These are phyloP conservation scores for Biscutella laevigata DNA, from an alignment of 441 rosid species.

Conservation along the genomic window DNA sequence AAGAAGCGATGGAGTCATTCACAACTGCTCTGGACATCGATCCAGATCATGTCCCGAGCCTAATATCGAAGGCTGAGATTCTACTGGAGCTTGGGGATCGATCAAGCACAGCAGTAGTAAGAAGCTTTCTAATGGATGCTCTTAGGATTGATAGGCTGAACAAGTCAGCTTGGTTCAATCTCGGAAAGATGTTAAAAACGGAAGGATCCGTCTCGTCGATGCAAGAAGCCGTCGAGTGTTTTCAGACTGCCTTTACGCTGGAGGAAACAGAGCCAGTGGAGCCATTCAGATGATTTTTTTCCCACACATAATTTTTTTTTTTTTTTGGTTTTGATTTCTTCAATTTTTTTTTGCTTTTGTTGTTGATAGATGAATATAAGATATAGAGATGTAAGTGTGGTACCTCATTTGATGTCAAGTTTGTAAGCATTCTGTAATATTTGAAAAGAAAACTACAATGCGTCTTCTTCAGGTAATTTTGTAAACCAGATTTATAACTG, in stretches of 20 bases:
- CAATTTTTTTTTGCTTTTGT: background rate
- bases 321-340: background rate
- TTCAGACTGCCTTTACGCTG: conserved; percentile 55
- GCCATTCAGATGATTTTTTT: conserved; percentile 52
- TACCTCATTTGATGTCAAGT: conserved; percentile 17
- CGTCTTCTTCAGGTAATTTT: too few relatives aligned
- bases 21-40: conserved; percentile 50
- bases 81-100: conserved; percentile 35
- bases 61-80: conserved; percentile 53
- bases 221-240: conserved; percentile 68
- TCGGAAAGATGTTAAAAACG: conserved; percentile 50
- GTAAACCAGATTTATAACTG: background rate
- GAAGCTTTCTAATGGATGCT: conserved; percentile 69
- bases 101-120: conserved; percentile 33
- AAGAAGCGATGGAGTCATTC: conserved; percentile 54
- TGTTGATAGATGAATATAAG: conserved; percentile 10
- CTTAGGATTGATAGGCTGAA: conserved; percentile 56
- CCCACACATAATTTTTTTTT: background rate
- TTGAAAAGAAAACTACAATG: too few relatives aligned
- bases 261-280: conserved; percentile 69
- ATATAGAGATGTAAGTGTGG: conserved; percentile 8
- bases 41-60: conserved; percentile 61
- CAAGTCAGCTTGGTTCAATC: conserved; percentile 70
- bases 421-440: conserved; percentile 18
- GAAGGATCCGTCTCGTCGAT: conserved; percentile 38